Percentiles rank a stretch among this genome's conserved stretches.
These are phyloP conservation scores for Leccinum imitatum DNA, from an alignment of 768 basidiomycete species.

Conservation along the genomic window DNA sequence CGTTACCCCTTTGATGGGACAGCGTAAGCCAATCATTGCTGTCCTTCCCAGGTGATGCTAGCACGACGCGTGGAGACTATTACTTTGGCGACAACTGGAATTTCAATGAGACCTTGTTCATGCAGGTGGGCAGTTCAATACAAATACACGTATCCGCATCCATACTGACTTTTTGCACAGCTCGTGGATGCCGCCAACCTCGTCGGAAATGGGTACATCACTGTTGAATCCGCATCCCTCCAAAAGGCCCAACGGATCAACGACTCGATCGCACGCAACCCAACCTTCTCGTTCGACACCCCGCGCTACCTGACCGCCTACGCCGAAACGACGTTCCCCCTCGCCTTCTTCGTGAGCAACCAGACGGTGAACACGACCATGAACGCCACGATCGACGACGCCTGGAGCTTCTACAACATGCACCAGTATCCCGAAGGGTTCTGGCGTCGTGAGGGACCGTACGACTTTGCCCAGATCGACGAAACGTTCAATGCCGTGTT, in stretches of 20 bases:
- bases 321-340: conserved; percentile 24
- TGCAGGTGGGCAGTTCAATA: conserved; percentile 7
- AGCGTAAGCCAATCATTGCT: background rate
- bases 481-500: conserved; percentile 1
- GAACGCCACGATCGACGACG: conserved; percentile 14
- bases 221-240: conserved; percentile 22
- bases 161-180: conserved; percentile 5
- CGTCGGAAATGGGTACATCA: conserved; percentile 20
- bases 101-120: conserved; percentile 29
- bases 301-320: conserved; percentile 23
- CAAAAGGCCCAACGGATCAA: conserved; percentile 25
- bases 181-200: conserved; percentile 18
- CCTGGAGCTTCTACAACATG: conserved; percentile 19
- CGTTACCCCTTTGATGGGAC: background rate
- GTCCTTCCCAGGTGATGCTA: conserved; percentile 21
- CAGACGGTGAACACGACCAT: conserved; percentile 21
- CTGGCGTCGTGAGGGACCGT: conserved; percentile 20
- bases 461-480: conserved; percentile 4
- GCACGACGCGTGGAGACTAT: conserved; percentile 26
- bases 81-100: conserved; percentile 27
- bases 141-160: too few species aligned
- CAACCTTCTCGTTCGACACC: conserved; percentile 22
- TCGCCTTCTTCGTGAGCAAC: conserved; percentile 27
- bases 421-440: conserved; percentile 22
- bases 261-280: conserved; percentile 27